Conservation (phyloP, 1,284 basidiomycete genomes). For the Pseudozyma sp. region DNA sequence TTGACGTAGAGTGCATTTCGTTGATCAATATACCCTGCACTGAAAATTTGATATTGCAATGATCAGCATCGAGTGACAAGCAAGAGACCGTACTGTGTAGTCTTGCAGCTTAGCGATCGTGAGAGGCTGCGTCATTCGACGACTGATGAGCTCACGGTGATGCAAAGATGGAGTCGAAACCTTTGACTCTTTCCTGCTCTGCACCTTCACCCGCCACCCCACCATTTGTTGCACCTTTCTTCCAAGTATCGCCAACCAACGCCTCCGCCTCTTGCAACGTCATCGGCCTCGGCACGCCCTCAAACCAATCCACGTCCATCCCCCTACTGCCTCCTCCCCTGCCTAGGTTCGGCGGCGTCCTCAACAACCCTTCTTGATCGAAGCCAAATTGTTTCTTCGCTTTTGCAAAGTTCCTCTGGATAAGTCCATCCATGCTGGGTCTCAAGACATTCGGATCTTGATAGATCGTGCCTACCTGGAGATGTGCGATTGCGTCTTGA, state of each 20-base stretch:
- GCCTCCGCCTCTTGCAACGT: background rate
- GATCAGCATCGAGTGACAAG: background rate
- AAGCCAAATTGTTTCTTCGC: background rate
- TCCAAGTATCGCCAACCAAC: slow-evolving; percentile 1
- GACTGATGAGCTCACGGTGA: too few relatives aligned
- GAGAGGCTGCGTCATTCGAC: too few relatives aligned
- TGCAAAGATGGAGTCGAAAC: too few relatives aligned
- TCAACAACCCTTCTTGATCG: background rate
- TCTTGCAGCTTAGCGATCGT: too few relatives aligned
- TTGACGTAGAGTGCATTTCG: background rate
- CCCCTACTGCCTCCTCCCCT: background rate
- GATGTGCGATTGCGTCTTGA: background rate
- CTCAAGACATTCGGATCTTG: background rate
- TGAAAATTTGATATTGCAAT: background rate
- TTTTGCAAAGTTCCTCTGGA: background rate
- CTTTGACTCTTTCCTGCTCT: background rate
- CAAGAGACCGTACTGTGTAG: too few relatives aligned
- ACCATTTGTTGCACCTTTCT: background rate
- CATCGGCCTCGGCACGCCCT: background rate
- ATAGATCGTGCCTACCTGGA: background rate
- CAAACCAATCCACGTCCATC: background rate
- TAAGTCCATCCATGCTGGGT: background rate
- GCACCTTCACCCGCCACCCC: background rate
- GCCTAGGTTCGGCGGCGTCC: background rate
- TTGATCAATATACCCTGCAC: background rate